Base-by-base conservation (phyloP, 225 moss, liverwort and hornwort species). In the Anthoceros angustus region DNA sequence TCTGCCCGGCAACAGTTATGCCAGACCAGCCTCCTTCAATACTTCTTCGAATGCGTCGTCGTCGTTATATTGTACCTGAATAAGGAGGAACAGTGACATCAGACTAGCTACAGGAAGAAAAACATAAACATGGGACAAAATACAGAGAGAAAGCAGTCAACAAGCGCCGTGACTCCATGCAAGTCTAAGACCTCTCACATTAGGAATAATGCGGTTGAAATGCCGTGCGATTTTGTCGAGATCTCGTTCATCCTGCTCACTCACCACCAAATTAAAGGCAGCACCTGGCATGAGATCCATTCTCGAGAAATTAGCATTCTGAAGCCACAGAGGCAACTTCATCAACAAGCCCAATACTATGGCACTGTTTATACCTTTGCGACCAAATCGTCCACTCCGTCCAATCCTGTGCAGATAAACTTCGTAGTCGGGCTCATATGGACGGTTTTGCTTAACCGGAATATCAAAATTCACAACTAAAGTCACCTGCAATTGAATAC, bases 391-490 rank as follows among this genome's bases (percentile, higher is more conserved):
- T 64, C 90, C 95, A 82, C 91, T 91, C 78, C 91, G 83, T 77
- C 91, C 91, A 75, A 95, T 95, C 43, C 95, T 88, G 79, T 95
- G 95, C 73, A 95, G 73, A 66, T 95, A 95, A 20, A 91, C 84
- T 78, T 91, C 88, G 63, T 72, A 88, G 70, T 95, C 91, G 39
- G 87, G 93, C 67, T 79, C 86, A 25, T 68, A 62, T 21, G 81
- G 72, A 21, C 63, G 50, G 25, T 43, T 43, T 65, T 74, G 82
- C 68, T 85, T 95, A 43, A 77, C 76, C 66, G 95, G 91, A 70
- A 95, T 77, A 73, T 95, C 88, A 63, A 74, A 91, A 70, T 95
- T 95, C 61, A 95, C 86, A 64, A 95, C 95, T 69, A 95, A 46
- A 25, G 91, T 91, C 63, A 95, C 95, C 90, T 95, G 79, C 50